Evolutionary conservation across 805 yeast genomes (phyloP), one percentile per base, ranked within the genome.

Genomic region (Candida morakotiae): DNA sequence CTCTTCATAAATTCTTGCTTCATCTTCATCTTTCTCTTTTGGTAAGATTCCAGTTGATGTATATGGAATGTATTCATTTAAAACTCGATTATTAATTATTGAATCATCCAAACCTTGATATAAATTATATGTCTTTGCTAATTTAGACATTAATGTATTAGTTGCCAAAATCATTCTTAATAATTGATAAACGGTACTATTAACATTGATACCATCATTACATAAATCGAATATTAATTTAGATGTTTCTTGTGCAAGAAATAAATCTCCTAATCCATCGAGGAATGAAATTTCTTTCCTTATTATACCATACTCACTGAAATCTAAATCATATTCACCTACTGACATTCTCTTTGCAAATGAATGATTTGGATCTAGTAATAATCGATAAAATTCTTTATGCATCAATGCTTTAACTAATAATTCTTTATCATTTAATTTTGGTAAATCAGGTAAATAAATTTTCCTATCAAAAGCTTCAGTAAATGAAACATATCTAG

Each of bases 241-340:
- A 1, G 69, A 56, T 2, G 67, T 52, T 37, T 60, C 69, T n/a
- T 57, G 48, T 10, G 69, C 64, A 19, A 66, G 49, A 39, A 53
- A 61, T 38, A 62, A 60, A 46, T 66, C 71, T 1, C 71, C 71
- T 33, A 66, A 51, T 1, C 71, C 71, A 40, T 66, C 71, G 31
- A 60, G 55, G 37, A 62, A 61, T 25, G 67, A 62, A 24, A 64
- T 50, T 35, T 64, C 69, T 41, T 58, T 49, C 27, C 61, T 48
- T 17, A 58, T 41, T n/a, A 60, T 47, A 7, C 41, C 43, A 34
- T 48, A 48, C 9, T 52, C 49, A 11, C 44, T 47, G 13, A 43
- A 42, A 26, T 52, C 46, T 20, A 55, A 40, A n/a, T 45, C 47
- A 17, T 50, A 52, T 10, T 48, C 55, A 17, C 40, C 34, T 2